phyloP scores from a whole-genome alignment of 208 protist species.

The Leishmania major region DNA sequence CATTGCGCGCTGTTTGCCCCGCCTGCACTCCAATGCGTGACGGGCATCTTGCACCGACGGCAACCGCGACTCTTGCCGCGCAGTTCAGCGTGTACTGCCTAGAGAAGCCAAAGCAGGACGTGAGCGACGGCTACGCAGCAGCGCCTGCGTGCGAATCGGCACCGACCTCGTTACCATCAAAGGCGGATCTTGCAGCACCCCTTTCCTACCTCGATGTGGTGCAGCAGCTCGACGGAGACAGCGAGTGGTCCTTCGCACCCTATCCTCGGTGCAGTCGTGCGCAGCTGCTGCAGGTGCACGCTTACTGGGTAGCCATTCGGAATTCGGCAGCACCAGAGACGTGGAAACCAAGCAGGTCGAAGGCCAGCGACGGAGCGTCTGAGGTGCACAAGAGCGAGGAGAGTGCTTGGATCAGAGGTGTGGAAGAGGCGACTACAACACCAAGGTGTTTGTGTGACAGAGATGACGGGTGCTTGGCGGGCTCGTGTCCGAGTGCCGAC shows the following conservation, averaged over 20 bases:
- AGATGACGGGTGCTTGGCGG: neutral
- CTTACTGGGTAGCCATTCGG: constrained; percentile 43
- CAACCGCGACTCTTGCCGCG: neutral
- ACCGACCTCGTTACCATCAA: neutral
- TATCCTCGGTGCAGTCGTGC: constrained; percentile 59
- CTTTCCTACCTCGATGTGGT: constrained; percentile 24
- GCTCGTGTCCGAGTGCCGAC: neutral
- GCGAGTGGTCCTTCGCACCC: constrained; percentile 40
- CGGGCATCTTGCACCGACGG: neutral
- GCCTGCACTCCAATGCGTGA: neutral
- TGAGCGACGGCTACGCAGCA: neutral
- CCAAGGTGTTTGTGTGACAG: neutral
- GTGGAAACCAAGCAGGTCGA: too few species aligned
- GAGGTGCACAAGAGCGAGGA: neutral
- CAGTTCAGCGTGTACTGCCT: constrained; percentile 11
- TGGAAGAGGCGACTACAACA: neutral
- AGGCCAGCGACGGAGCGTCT: neutral
- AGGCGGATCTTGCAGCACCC: neutral
- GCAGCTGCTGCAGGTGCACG: constrained; percentile 54
- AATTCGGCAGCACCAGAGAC: neutral
- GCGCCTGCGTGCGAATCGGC: neutral
- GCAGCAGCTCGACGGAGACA: constrained; percentile 8
- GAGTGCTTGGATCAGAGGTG: neutral
- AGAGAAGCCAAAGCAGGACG: constrained; percentile 1
- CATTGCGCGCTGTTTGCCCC: neutral